Base-by-base conservation (phyloP, 2,329 filamentous ascomycete genomes). In the Cladosporium sp. region DNA sequence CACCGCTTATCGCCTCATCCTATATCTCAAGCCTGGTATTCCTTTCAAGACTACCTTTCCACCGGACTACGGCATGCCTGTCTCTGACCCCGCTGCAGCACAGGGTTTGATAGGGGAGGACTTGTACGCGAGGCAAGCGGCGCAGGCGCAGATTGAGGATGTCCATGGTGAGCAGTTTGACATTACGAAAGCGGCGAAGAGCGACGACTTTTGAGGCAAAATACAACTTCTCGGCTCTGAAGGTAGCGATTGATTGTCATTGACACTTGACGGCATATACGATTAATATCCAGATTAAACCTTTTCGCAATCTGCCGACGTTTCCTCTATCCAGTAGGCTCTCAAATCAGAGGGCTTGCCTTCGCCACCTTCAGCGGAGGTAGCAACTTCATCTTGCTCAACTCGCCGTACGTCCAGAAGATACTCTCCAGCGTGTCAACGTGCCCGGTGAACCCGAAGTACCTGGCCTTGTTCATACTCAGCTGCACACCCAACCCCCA, bases 1-100 rank as follows among this genome's bases (percentile, higher is more conserved):
- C 67, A 95, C 90, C 52, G 93, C 93, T 2, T 98, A 93, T 68
- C 80, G 93, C 40, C 75, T 98, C 48, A 84, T 97, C 6, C 71
- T 98, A 35, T 85, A 91, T 58, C 73, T 96, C 49, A 91, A 86
- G 66, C 75, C 78, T 58, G 78, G 77, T 5, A 74, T 77, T 9
- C 74, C 74, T 3, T 68, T 70, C 31, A 74, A 65, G 51, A 61
- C 58, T 18, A 68, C 67, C 2, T 65, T 58, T 54, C 62, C 63
- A 13, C 64, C 64, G 4, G 64, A 67, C 9, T 64, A 59, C 46
- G 37, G 31, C 16, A 40, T 42, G 43, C 56, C 56, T n/a, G 43
- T 55, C 8, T 48, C 56, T 22, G 59, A 59, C 18, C 51, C 53
- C 14, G 52, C 37, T 5, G 55, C 53, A 34, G 46, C 48, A 14